Evolutionary conservation across 257 asterid genomes (phyloP), one percentile per base, ranked within the genome.

Genomic region (Solanum virginianum): DNA sequence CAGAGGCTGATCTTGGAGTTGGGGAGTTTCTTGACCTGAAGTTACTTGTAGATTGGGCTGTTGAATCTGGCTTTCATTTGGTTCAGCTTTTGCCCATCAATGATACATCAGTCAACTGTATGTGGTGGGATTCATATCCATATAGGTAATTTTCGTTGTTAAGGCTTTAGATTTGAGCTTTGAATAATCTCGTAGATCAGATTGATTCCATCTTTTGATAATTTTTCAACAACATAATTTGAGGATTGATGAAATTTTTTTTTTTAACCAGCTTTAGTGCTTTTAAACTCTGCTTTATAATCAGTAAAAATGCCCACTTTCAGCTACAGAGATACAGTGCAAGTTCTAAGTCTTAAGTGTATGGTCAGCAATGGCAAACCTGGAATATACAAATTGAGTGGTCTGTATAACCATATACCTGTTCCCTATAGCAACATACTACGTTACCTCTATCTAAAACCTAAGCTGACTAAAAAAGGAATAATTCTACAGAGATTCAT

Each of bases 121-220:
- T 95, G 99, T 97, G 99, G 99, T 97, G 98, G 98, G 99, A 97
- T 91, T 97, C 99, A 22, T 97, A 97, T 89, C 98, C 99, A 29
- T 97, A 97, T 94, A 97, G 99, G 99, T 97, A 88, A 86, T 83
- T 41, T 18, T 79, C 55, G 16, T 29, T 74, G 72, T 72, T 55
- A 57, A 81, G 72, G 72, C 7, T 49, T 69, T 57, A 80, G 24
- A 57, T 82, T n/a, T 16, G 85, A 53, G 51, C 62, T 54, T 59
- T 5, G 1, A 62, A 36, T 63, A 56, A 72, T 49, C 69, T 51
- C 47, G 24, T 36, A 4, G 49, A 65, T 85, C 79, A n/a, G 39
- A 51, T 83, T 4, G 29, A 79, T 29, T 20, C 83, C 65, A 79
- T 79, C 49, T 26, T 36, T 36, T 79, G 47, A 79, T 53, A 49